Evolutionary conservation across 257 asterid genomes (phyloP).

Genomic region (Pogostemon cablin): DNA sequence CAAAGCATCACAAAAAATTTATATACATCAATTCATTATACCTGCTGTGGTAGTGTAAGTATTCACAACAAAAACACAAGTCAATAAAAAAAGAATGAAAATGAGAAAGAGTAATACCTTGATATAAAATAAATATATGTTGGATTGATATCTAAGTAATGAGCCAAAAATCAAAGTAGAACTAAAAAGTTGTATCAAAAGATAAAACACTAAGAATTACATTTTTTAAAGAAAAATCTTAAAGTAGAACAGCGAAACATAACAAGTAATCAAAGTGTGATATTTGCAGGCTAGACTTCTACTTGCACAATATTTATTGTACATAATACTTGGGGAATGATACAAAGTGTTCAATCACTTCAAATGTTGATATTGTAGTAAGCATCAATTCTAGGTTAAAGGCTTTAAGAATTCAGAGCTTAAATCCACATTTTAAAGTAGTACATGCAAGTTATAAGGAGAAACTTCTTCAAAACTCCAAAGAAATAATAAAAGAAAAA

Average conservation of each 20-base stretch:
- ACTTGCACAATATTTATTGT: not conserved
- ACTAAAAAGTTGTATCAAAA: not conserved
- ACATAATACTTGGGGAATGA: not conserved
- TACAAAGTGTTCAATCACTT: not conserved
- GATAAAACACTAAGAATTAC: too few relatives aligned
- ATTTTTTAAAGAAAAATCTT: too few relatives aligned
- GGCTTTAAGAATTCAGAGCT: slow-evolving; percentile 4
- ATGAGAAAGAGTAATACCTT: not conserved
- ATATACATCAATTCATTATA: too few relatives aligned
- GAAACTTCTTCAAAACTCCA: not conserved
- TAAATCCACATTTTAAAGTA: slow-evolving; percentile 5
- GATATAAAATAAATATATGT: not conserved
- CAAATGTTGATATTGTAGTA: not conserved
- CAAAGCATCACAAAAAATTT: too few relatives aligned
- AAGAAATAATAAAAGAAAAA: not conserved
- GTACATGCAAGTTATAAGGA: not conserved
- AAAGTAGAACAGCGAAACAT: too few relatives aligned
- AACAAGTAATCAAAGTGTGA: not conserved
- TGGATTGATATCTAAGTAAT: not conserved
- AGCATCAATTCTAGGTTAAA: not conserved
- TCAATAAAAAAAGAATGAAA: not conserved
- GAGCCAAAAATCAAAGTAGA: not conserved
- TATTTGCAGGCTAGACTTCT: not conserved
- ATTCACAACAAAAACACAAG: too few relatives aligned
- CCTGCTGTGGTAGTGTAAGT: too few relatives aligned